Evolutionary conservation across 2,329 filamentous ascomycete species (phyloP).

Genomic region (Venturia carpophila): DNA sequence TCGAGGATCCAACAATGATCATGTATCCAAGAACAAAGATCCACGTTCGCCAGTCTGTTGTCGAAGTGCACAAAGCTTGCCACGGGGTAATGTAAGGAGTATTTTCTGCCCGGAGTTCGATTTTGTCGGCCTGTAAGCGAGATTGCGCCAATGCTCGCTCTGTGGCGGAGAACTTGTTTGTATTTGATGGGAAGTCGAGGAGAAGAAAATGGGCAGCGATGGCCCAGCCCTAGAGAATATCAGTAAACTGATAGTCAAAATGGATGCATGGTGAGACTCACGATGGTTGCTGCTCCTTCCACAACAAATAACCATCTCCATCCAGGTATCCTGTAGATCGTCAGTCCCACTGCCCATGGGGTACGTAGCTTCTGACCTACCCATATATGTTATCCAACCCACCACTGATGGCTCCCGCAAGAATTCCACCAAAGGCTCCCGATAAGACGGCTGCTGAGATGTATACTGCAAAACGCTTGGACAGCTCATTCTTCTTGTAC

Average conservation of each 20-base stretch:
- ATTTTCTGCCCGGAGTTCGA: constrained; percentile 29
- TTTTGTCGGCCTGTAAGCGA: constrained; percentile 37
- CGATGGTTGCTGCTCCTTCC: constrained; percentile 38
- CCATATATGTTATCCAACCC: constrained; percentile 37
- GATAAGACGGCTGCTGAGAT: constrained; percentile 51
- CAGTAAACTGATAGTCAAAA: constrained; percentile 27
- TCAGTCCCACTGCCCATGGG: not conserved
- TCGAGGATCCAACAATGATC: constrained; percentile 42
- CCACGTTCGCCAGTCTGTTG: constrained; percentile 42
- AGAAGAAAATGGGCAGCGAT: constrained; percentile 34
- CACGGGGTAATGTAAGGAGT: constrained; percentile 30
- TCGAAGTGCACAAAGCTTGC: constrained; percentile 33
- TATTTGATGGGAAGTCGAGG: constrained; percentile 44
- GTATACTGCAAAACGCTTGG: constrained; percentile 48
- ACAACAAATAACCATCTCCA: constrained; percentile 49
- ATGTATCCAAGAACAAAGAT: constrained; percentile 45
- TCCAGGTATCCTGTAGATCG: constrained; percentile 35
- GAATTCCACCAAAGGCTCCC: constrained; percentile 46
- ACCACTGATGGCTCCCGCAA: constrained; percentile 43
- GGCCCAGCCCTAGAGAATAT: not conserved
- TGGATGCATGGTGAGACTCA: constrained; percentile 28
- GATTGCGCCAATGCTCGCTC: constrained; percentile 39
- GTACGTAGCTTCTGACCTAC: not conserved
- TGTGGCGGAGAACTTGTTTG: constrained; percentile 35
- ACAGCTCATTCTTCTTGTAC: constrained; percentile 48